Percentiles rank a stretch among this genome's conserved stretches.
Conservation (phyloP, 2,329 filamentous ascomycete species). For the Fulvia fulva region DNA sequence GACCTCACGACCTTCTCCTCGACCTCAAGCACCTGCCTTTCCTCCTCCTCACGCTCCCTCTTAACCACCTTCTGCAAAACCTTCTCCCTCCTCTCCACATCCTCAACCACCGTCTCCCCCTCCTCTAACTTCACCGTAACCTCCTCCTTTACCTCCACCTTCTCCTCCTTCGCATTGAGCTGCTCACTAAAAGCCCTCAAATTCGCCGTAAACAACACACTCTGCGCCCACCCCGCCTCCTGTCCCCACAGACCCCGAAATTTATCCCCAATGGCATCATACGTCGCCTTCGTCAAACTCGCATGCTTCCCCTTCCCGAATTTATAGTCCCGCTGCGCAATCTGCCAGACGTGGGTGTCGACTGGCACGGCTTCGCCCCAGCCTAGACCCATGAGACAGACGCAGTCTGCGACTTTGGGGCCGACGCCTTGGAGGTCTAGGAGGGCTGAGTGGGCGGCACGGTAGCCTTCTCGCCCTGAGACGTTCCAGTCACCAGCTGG, state of each 20-base stretch:
- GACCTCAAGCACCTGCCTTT: conserved; percentile 38
- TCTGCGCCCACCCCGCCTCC: conserved; percentile 96
- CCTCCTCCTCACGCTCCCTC: conserved; percentile 36
- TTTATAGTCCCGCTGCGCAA: conserved; percentile 91
- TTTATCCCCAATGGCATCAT: conserved; percentile 84
- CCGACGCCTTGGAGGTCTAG: conserved; percentile 82
- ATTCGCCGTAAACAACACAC: conserved; percentile 92
- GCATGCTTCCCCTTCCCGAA: conserved; percentile 80
- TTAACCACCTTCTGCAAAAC: conserved; percentile 39
- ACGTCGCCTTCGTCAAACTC: conserved; percentile 81
- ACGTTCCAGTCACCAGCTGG: conserved; percentile 45
- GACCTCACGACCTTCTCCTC: conserved; percentile 36
- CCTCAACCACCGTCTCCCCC: conserved; percentile 24
- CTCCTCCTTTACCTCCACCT: conserved; percentile 34
- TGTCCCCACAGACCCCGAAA: conserved; percentile 87
- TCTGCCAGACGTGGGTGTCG: conserved; percentile 98
- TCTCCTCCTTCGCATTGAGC: conserved; percentile 46
- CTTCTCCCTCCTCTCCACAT: conserved; percentile 33
- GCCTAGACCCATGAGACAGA: conserved; percentile 90
- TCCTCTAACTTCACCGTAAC: conserved; percentile 34
- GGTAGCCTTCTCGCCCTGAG: conserved; percentile 62
- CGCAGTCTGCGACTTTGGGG: conserved; percentile 94
- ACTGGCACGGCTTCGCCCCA: conserved; percentile 95
- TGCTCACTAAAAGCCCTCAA: conserved; percentile 75
- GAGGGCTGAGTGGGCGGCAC: conserved; percentile 73